phyloP scores from a whole-genome alignment of 2,329 filamentous ascomycete genomes.

The Ceratocystis destructans region DNA sequence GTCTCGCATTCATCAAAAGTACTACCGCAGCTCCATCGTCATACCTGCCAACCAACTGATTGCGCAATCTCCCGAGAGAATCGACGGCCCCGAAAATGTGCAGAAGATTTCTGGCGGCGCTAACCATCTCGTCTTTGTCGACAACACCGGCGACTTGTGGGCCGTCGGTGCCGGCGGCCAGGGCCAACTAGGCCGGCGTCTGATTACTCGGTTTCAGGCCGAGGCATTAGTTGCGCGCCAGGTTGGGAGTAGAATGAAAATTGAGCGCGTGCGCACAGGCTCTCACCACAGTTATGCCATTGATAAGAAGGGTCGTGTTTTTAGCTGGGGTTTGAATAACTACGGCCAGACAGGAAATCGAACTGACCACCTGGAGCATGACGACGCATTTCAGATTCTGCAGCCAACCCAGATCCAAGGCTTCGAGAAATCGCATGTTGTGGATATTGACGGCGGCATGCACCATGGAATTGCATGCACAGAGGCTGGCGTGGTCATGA shows the following conservation, averaged over 20 bases:
- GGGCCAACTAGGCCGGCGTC: slow-evolving; percentile 28
- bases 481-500: slow-evolving; percentile 30
- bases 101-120: slow-evolving; percentile 39
- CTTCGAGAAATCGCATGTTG: slow-evolving; percentile 41
- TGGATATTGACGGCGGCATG: slow-evolving; percentile 45
- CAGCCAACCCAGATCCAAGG: slow-evolving; percentile 4
- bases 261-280: slow-evolving; percentile 35
- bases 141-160: slow-evolving; percentile 37
- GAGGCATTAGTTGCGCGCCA: slow-evolving; percentile 34
- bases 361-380: slow-evolving; percentile 39
- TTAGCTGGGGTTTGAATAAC: slow-evolving; percentile 57
- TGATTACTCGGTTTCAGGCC: slow-evolving; percentile 36
- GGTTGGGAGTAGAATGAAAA: slow-evolving; percentile 27
- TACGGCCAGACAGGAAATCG: slow-evolving; percentile 54
- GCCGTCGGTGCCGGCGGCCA: slow-evolving; percentile 47
- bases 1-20: slow-evolving; percentile 22
- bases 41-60: slow-evolving; percentile 16
- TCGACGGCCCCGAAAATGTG: slow-evolving; percentile 39
- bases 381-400: slow-evolving; percentile 30
- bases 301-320: slow-evolving; percentile 47
- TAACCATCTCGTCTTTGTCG: slow-evolving; percentile 43
- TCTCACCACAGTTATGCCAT: slow-evolving; percentile 59
- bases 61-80: slow-evolving; percentile 27
- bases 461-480: slow-evolving; percentile 47
- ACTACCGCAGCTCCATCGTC: slow-evolving; percentile 1